Conservation (phyloP, 192 early-diverging fungal genomes). For the Entomortierella lignicola region DNA sequence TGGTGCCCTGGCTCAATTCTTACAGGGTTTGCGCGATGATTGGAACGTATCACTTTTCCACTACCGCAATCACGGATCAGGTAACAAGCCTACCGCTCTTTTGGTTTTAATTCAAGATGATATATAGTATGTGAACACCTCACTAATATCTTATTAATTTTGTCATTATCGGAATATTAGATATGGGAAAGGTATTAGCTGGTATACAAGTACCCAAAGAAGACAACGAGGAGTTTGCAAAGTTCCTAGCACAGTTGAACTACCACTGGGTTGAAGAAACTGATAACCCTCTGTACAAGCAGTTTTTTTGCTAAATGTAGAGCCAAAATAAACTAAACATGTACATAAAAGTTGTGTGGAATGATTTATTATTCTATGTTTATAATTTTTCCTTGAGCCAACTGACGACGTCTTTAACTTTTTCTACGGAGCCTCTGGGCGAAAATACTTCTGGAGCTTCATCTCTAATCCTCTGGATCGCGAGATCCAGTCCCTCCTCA, state of each 20-base stretch:
- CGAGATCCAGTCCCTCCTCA: slow-evolving; percentile 32
- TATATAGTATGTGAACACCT: background rate
- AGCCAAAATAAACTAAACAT: too few relatives aligned
- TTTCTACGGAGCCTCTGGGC: slow-evolving; percentile 7
- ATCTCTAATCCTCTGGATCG: slow-evolving; percentile 29
- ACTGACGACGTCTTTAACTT: slow-evolving; percentile 31
- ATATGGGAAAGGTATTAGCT: slow-evolving; percentile 92
- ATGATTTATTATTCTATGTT: background rate
- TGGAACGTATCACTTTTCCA: slow-evolving; percentile 95
- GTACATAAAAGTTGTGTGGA: background rate
- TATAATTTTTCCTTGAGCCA: slow-evolving; percentile 50
- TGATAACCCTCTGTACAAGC: slow-evolving; percentile 87
- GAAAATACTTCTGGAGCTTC: slow-evolving; percentile 46
- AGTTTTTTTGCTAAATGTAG: slow-evolving; percentile 79
- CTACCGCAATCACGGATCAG: slow-evolving; percentile 95
- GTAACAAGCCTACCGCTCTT: slow-evolving; percentile 27
- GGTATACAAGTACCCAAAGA: slow-evolving; percentile 91
- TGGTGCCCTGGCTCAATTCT: slow-evolving; percentile 90
- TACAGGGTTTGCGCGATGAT: slow-evolving; percentile 70
- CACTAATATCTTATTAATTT: too few relatives aligned
- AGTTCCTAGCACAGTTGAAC: slow-evolving; percentile 82
- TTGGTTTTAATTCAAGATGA: background rate
- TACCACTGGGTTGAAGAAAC: slow-evolving; percentile 96
- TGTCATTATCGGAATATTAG: slow-evolving; percentile 48
- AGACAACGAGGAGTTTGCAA: slow-evolving; percentile 71